A percentile compares a stretch with the other conserved stretches of the same genome.
Evolutionary conservation across 768 basidiomycete species (phyloP).

Genomic region (Guyanaporus albipodus): DNA sequence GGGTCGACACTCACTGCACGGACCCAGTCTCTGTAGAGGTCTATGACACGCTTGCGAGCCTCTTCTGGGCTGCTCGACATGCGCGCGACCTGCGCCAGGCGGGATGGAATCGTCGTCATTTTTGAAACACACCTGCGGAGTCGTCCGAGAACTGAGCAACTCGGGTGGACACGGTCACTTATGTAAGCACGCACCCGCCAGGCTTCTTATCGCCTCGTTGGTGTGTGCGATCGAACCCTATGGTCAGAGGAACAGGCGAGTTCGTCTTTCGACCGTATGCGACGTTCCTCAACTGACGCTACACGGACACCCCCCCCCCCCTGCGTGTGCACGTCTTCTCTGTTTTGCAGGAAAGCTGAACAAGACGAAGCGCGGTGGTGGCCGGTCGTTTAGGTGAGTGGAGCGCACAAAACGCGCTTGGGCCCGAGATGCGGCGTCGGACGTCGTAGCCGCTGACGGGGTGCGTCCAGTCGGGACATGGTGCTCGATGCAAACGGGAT

Average conservation of each 20-base stretch:
- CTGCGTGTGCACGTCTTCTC: too few relatives aligned
- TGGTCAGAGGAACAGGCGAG: constrained; percentile 34
- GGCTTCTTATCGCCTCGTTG: background rate
- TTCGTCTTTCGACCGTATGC: too few relatives aligned
- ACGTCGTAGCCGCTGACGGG: constrained; percentile 7
- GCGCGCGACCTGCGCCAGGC: constrained; percentile 70
- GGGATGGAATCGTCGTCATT: constrained; percentile 86
- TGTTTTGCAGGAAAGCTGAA: constrained; percentile 73
- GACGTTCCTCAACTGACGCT: too few relatives aligned
- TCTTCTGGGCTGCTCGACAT: constrained; percentile 55
- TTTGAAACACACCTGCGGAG: background rate
- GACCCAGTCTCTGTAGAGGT: constrained; percentile 92
- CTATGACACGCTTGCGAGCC: constrained; percentile 62
- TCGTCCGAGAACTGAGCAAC: too few relatives aligned
- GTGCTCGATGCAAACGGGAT: constrained; percentile 54
- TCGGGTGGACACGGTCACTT: too few relatives aligned
- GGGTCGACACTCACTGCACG: constrained; percentile 65
- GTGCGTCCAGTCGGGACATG: constrained; percentile 49
- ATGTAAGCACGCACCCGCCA: too few relatives aligned
- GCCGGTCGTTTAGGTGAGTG: constrained; percentile 73
- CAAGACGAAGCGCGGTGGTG: constrained; percentile 86
- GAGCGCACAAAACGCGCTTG: too few relatives aligned
- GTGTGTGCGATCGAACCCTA: too few relatives aligned
- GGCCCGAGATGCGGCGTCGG: too few relatives aligned
- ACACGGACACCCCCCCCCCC: too few relatives aligned